Conservation (phyloP, 495 filamentous ascomycete species). For the Penicillium soppii region DNA sequence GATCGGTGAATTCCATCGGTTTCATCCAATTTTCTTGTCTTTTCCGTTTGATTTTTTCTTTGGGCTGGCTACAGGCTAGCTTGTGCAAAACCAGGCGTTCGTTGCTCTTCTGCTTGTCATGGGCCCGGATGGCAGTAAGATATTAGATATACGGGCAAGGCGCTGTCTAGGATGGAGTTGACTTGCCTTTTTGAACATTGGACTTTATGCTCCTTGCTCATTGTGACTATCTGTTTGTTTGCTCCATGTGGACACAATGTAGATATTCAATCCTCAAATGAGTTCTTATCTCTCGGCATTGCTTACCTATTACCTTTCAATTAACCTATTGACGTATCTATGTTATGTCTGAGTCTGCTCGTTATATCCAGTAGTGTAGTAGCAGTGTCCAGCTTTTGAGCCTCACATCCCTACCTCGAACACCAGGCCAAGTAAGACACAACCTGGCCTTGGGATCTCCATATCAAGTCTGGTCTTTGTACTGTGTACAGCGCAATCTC, state of each 20-base stretch:
- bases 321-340: not conserved
- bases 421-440: no score
- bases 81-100: conserved; percentile 23
- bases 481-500: no score
- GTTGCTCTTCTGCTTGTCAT: conserved; percentile 9
- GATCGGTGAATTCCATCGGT: conserved; percentile 3
- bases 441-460: no score
- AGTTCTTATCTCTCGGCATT: not conserved
- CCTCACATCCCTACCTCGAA: no score
- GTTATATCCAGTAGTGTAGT: no score
- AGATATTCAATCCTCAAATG: not conserved
- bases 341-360: no score
- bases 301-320: not conserved
- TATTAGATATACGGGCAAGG: conserved; percentile 22
- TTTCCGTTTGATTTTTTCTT: conserved; percentile 4
- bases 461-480: no score
- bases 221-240: conserved; percentile 2
- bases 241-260: conserved; percentile 18
- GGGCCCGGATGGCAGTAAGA: conserved; percentile 11
- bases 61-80: conserved; percentile 14
- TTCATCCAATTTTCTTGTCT: no score
- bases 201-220: conserved; percentile 1
- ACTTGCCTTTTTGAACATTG: conserved; percentile 8
- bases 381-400: no score
- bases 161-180: conserved; percentile 18